These are phyloP conservation scores for Apodospora peruviana DNA, from an alignment of 495 filamentous ascomycete species.

Conservation along the genomic window DNA sequence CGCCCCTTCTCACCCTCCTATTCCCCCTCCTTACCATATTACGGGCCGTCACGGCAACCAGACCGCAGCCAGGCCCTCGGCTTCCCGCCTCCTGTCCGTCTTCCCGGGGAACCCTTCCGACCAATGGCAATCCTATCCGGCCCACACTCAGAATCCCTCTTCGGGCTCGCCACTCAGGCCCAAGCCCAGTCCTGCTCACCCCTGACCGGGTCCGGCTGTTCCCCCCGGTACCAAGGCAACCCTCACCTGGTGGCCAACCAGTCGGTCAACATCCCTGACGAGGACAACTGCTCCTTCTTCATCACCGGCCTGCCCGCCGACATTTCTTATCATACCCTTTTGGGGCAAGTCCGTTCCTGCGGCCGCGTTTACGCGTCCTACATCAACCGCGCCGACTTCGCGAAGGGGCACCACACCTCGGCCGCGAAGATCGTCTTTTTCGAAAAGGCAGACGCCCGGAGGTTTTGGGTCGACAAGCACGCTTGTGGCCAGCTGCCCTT, in stretches of 20 bases:
- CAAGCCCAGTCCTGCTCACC: too few relatives aligned
- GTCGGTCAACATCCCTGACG: slow-evolving; percentile 24
- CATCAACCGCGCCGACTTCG: slow-evolving; percentile 24
- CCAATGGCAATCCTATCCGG: too few relatives aligned
- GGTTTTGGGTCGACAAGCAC: not conserved
- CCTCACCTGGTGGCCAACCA: slow-evolving; percentile 15
- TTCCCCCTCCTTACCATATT: too few relatives aligned
- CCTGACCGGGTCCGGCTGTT: too few relatives aligned
- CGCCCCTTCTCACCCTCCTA: too few relatives aligned
- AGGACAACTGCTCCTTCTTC: slow-evolving; percentile 31
- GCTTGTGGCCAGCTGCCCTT: not conserved
- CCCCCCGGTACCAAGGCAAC: slow-evolving; percentile 27
- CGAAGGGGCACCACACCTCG: slow-evolving; percentile 9
- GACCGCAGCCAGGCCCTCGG: too few relatives aligned
- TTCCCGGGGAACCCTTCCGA: too few relatives aligned
- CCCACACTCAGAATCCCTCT: too few relatives aligned
- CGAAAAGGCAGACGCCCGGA: slow-evolving; percentile 13
- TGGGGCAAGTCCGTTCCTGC: slow-evolving; percentile 20
- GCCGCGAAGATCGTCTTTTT: slow-evolving; percentile 39
- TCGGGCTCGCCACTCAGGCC: too few relatives aligned
- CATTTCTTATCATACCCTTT: slow-evolving; percentile 19
- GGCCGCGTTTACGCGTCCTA: slow-evolving; percentile 33
- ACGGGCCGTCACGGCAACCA: too few relatives aligned
- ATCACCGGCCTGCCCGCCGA: slow-evolving; percentile 25
- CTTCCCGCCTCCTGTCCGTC: too few relatives aligned